Evolutionary conservation across 306 rosid genomes (phyloP), one percentile per base, ranked within the genome.

Genomic region (Clitoria ternatea): DNA sequence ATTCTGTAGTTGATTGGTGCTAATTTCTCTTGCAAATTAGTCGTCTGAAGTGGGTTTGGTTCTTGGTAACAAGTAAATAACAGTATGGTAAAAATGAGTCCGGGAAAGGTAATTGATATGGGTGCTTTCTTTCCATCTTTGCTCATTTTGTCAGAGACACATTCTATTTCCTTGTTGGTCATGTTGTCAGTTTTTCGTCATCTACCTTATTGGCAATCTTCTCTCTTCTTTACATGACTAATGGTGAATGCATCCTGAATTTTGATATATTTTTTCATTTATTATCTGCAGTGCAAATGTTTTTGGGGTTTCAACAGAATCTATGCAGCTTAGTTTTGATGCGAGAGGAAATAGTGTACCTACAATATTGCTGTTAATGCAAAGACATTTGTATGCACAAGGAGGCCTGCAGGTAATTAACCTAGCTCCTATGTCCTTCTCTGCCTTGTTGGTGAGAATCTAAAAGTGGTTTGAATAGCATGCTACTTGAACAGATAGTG

Each of bases 271-370:
- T 44, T 56, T 19, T 75, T 60, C 42, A 47, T 81, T 79, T 59
- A 50, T 59, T 68, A 8, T 80, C 59, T 53, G 75, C 87, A 95
- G 99, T 40, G 84, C 99, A 48, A 91, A 55, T 72, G 99, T 95
- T 70, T 95, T 95, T 45, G 99, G 99, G 65, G 99, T 95, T 57
- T 95, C 99, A 36, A 95, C 99, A 2, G 97, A 95, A 73, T 95
- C 99, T 7, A 95, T 95, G 99, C 99, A 95, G 85, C 99, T 95
- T 73, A 91, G 97, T 11, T 91, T 95, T 68, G 99, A 95, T 82
- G 87, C 96, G 40, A 89, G 97, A 86, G 99, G 99, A 65, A 95
- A 95, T 81, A 89, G 97, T 32, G 96, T 91, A 61, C 99, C 99
- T 24, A 89, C 91, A 26, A 95, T 95, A 73, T 88, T 95, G 66